These are phyloP conservation scores for Somion occarium DNA, from an alignment of 1,284 basidiomycete genomes.

Conservation along the genomic window DNA sequence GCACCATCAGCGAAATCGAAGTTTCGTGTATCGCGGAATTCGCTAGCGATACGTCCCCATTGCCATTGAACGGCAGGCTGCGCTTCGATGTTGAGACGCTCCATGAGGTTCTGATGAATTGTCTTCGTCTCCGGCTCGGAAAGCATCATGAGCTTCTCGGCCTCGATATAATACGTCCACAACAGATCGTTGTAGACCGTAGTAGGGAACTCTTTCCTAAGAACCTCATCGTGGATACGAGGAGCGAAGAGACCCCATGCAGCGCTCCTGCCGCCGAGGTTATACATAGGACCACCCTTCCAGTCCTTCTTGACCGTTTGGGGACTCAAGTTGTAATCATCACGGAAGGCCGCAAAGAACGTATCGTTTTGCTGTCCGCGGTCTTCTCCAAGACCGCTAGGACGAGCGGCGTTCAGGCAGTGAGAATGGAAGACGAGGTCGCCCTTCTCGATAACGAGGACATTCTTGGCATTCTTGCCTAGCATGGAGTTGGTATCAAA, in stretches of 20 bases:
- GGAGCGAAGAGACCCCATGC: constrained; percentile 18
- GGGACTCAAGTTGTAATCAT: constrained; percentile 8
- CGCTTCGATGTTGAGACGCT: constrained; percentile 14
- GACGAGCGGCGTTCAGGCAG: constrained; percentile 17
- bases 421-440: constrained; percentile 18
- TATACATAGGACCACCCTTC: constrained; percentile 13
- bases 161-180: not conserved
- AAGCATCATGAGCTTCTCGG: constrained; percentile 12
- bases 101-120: constrained; percentile 15
- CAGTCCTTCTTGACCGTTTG: constrained; percentile 6
- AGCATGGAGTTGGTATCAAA: constrained; percentile 13
- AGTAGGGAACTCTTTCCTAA: constrained; percentile 6
- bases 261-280: constrained; percentile 12
- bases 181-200: not conserved
- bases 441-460: constrained; percentile 17
- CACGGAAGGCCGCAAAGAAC: constrained; percentile 16
- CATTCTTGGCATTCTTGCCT: constrained; percentile 11
- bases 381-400: constrained; percentile 6
- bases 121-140: constrained; percentile 11
- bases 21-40: constrained; percentile 15
- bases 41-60: constrained; percentile 18
- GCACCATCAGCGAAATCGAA: constrained; percentile 17
- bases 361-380: constrained; percentile 17
- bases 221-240: constrained; percentile 12
- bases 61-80: constrained; percentile 12